Percentiles rank a stretch among this genome's conserved stretches.
Conservation (phyloP, 805 yeast species). For the Nakazawaea holstii region DNA sequence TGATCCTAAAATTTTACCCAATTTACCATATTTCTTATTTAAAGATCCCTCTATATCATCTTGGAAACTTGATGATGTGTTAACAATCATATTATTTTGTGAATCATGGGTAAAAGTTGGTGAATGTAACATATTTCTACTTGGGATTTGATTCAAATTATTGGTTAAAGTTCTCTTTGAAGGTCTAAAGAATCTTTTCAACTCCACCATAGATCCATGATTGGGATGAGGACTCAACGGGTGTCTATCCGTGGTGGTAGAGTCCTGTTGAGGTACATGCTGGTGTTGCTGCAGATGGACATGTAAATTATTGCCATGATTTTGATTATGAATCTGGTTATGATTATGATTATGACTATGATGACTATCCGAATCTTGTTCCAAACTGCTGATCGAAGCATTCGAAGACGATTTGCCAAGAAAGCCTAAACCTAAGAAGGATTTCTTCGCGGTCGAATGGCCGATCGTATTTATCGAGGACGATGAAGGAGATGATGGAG, state of each 20-base stretch:
- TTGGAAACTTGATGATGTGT: slow-evolving; percentile 30
- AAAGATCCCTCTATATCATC: slow-evolving; percentile 49
- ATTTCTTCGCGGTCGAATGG: slow-evolving; percentile 5
- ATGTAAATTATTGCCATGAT: background rate
- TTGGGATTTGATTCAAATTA: slow-evolving; percentile 26
- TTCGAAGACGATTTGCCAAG: slow-evolving; percentile 9
- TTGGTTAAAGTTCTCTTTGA: slow-evolving; percentile 22
- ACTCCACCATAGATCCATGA: slow-evolving; percentile 58
- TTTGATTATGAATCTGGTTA: background rate
- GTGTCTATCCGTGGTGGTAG: background rate
- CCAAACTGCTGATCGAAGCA: background rate
- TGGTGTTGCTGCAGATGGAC: background rate
- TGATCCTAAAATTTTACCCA: slow-evolving; percentile 72
- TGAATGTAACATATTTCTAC: slow-evolving; percentile 20
- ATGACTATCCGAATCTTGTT: background rate
- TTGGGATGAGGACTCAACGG: slow-evolving; percentile 10
- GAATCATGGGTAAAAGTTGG: slow-evolving; percentile 35
- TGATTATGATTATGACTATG: background rate
- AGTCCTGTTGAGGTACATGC: background rate
- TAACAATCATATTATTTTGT: slow-evolving; percentile 33
- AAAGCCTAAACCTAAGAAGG: slow-evolving; percentile 9
- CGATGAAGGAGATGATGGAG: background rate
- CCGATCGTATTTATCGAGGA: background rate
- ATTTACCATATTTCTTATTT: slow-evolving; percentile 60
- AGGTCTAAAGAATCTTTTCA: slow-evolving; percentile 69